phyloP scores from a whole-genome alignment of 441 rosid species.

The Brassica balearica region DNA sequence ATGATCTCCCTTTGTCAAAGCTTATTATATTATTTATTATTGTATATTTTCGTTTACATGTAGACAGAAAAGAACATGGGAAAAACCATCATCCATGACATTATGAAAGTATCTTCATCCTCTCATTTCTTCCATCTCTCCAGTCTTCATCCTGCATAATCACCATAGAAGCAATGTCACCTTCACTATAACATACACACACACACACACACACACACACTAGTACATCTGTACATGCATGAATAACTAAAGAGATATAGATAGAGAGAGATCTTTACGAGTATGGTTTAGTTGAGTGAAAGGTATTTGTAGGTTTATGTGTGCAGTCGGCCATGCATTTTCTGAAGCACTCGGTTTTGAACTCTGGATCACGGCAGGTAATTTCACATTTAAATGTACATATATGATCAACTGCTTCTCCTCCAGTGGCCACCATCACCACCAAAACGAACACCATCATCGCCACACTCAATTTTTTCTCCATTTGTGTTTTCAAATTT shows the following conservation, averaged over 20 bases:
- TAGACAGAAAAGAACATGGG: background rate
- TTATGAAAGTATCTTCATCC: background rate
- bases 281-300: constrained; percentile 11
- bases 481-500: constrained; percentile 21
- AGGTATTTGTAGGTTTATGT: background rate
- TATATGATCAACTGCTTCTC: constrained; percentile 7
- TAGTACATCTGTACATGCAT: background rate
- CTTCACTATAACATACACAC: background rate
- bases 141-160: constrained; percentile 14
- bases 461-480: constrained; percentile 15
- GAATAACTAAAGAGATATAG: background rate
- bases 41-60: background rate
- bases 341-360: background rate
- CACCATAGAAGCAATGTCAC: background rate
- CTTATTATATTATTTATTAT: background rate
- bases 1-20: background rate
- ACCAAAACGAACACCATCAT: constrained; percentile 29
- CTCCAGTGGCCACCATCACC: constrained; percentile 8
- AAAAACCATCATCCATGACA: background rate
- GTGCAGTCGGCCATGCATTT: background rate
- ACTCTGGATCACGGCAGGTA: background rate
- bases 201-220: background rate
- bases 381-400: constrained; percentile 14
- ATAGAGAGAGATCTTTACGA: background rate
- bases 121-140: background rate